Percentiles rank a stretch among this genome's conserved stretches.
Conservation (phyloP, 2,329 filamentous ascomycete species). For the Domatiomyces globalis region DNA sequence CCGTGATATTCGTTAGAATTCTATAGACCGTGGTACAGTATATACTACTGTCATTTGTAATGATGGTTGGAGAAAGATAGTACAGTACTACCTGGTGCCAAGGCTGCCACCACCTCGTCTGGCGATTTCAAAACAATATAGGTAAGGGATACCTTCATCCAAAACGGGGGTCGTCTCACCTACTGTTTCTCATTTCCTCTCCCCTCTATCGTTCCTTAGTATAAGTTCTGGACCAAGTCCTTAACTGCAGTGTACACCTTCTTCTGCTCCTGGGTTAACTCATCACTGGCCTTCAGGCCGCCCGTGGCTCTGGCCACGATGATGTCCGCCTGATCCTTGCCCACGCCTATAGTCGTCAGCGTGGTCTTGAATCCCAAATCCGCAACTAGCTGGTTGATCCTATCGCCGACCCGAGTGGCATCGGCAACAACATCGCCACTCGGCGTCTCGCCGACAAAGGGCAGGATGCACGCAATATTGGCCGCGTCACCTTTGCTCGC, state of each 20-base stretch:
- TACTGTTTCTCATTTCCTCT: not conserved
- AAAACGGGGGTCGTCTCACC: not conserved
- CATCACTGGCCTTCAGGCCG: not conserved
- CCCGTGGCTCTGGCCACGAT: constrained; percentile 15
- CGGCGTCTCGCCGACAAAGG: constrained; percentile 13
- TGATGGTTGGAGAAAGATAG: not conserved
- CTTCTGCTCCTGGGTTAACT: not conserved
- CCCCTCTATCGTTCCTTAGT: not conserved
- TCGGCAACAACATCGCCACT: constrained; percentile 16
- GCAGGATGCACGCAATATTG: constrained; percentile 17
- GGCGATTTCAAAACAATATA: not conserved
- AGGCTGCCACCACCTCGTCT: not conserved
- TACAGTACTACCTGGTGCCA: not conserved
- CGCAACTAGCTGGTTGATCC: constrained; percentile 15
- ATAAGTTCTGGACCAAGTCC: not conserved
- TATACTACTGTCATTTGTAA: too few species aligned
- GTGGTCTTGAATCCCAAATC: constrained; percentile 16
- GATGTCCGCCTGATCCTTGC: constrained; percentile 14
- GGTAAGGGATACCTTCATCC: not conserved
- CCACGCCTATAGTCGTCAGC: constrained; percentile 16
- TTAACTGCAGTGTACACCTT: not conserved
- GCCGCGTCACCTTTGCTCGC: constrained; percentile 29
- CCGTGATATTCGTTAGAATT: too few species aligned
- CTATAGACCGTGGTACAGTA: too few species aligned
- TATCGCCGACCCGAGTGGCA: constrained; percentile 13